Evolutionary conservation across 257 asterid species (phyloP).

Genomic region (Craterostigma plantagineum): DNA sequence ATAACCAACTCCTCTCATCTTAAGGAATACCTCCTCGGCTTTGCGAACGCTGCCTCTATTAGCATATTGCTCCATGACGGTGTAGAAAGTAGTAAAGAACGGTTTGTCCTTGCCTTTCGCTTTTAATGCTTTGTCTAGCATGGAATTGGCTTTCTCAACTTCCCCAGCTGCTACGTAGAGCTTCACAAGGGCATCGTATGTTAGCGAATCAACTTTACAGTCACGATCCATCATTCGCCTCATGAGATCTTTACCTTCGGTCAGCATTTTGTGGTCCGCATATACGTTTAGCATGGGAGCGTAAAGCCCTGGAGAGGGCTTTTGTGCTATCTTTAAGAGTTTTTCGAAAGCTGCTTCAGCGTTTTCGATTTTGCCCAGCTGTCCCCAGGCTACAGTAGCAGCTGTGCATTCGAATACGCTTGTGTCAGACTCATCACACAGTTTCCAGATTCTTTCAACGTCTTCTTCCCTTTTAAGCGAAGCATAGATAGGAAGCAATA

Average conservation of each 20-base stretch:
- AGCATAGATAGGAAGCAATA: slow-evolving; percentile 51
- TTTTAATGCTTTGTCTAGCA: slow-evolving; percentile 31
- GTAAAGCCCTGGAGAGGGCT: slow-evolving; percentile 22
- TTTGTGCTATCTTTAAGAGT: slow-evolving; percentile 15
- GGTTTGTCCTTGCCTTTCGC: slow-evolving; percentile 20
- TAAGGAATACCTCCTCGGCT: slow-evolving; percentile 45
- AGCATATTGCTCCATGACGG: slow-evolving; percentile 41
- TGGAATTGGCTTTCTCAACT: slow-evolving; percentile 46
- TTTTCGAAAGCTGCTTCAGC: slow-evolving; percentile 50
- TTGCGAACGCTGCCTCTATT: slow-evolving; percentile 56
- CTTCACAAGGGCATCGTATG: slow-evolving; percentile 61
- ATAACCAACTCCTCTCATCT: slow-evolving; percentile 40
- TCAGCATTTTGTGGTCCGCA: slow-evolving; percentile 42
- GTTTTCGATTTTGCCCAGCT: slow-evolving; percentile 33
- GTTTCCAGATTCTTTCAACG: slow-evolving; percentile 47
- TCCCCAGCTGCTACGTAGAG: slow-evolving; percentile 58
- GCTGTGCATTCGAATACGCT: slow-evolving; percentile 27
- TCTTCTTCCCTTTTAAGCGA: slow-evolving; percentile 39
- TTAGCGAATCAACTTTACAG: slow-evolving; percentile 15
- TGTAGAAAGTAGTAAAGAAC: slow-evolving; percentile 21
- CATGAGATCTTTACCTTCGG: slow-evolving; percentile 54
- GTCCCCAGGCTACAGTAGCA: slow-evolving; percentile 64
- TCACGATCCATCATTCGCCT: slow-evolving; percentile 35
- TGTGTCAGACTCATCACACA: slow-evolving; percentile 34
- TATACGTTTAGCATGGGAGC: slow-evolving; percentile 28